Base-by-base conservation (phyloP, 2,329 filamentous ascomycete genomes). In the Fusarium brevicatenulatum region DNA sequence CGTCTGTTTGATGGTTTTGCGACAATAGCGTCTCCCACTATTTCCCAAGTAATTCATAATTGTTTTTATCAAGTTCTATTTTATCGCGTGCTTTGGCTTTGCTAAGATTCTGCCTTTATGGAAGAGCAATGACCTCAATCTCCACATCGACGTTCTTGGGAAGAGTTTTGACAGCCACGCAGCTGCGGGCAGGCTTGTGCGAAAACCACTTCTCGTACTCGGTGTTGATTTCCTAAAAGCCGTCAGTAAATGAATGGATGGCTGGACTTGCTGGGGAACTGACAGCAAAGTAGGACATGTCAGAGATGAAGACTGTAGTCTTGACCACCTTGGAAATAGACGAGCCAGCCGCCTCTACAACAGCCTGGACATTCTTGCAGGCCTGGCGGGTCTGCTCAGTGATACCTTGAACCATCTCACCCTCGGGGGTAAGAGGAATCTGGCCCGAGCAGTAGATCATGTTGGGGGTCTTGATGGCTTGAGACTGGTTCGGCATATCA, bases 71-170 rank as follows among this genome's bases (percentile, higher is more conserved):
- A 16, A 23, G 4, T 49, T 49, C 42, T 32, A 56, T 43, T 62
- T 43, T 7, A 18, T 32, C 30, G 23, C 34, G 68, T 30, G 37
- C 34, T 54, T 42, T 32, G 42, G 44, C 64, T 68, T 15, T 58
- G 13, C 53, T 32, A 30, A 39, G 13, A 37, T 19, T 49, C 21
- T 39, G 18, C 28, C 30, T 74, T 81, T 82, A 91, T 71, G 91
- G 87, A 62, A 92, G 86, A 63, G 94, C 94, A 85, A 96, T 92
- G 81, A 91, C 93, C 88, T 97, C 94, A 80, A 97, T 96, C 87
- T 97, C 95, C 30, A 97, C 91, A 68, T 94, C 91, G 46, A 95
- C 94, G 63, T 91, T 91, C 87, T 95, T 94, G 69, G 95, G 95
- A 73, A 97, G 88, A 77, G 93, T 91, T 87, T 96, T 95, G 73